Percentiles rank a stretch among this genome's conserved stretches.
phyloP scores from a whole-genome alignment of 768 basidiomycete genomes.

The Lactarius hengduanensis region DNA sequence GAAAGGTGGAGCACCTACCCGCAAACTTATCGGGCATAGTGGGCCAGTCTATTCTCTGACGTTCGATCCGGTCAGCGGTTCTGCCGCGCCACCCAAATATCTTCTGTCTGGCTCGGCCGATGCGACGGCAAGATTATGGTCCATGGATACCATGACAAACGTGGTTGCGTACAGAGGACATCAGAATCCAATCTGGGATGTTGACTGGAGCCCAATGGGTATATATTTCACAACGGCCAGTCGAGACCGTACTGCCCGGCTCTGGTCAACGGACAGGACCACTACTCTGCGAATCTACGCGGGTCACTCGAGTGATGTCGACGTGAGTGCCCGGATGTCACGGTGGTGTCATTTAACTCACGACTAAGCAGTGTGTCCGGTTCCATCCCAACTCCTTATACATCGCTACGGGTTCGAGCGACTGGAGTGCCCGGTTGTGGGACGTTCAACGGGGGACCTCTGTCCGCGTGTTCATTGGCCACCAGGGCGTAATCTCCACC shows the following conservation, averaged over 20 bases:
- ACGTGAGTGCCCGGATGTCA: conserved; percentile 56
- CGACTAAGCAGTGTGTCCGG: conserved; percentile 69
- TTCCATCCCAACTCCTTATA: conserved; percentile 99
- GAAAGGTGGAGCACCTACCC: conserved; percentile 78
- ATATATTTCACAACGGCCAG: conserved; percentile 98
- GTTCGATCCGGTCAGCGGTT: conserved; percentile 90
- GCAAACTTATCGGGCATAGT: conserved; percentile 96
- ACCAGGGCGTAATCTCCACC: conserved; percentile 83
- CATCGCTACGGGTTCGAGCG: conserved; percentile 94
- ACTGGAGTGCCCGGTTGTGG: conserved; percentile 96
- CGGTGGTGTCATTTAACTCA: conserved; percentile 5
- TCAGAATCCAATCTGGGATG: conserved; percentile 98
- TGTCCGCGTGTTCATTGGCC: conserved; percentile 93
- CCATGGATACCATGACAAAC: conserved; percentile 91
- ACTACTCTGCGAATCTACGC: conserved; percentile 89
- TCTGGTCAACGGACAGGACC: conserved; percentile 94
- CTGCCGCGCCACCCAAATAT: conserved; percentile 80
- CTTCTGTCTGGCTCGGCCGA: conserved; percentile 93
- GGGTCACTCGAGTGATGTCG: conserved; percentile 95
- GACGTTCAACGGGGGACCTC: conserved; percentile 95
- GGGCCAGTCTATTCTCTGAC: conserved; percentile 94
- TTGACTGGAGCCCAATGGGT: conserved; percentile 97
- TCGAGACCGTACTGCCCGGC: conserved; percentile 87
- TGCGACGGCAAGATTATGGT: conserved; percentile 89
- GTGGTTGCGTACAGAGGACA: conserved; percentile 94